Conservation (phyloP, 1,284 basidiomycete genomes). For the Ustilago xerochloae region DNA sequence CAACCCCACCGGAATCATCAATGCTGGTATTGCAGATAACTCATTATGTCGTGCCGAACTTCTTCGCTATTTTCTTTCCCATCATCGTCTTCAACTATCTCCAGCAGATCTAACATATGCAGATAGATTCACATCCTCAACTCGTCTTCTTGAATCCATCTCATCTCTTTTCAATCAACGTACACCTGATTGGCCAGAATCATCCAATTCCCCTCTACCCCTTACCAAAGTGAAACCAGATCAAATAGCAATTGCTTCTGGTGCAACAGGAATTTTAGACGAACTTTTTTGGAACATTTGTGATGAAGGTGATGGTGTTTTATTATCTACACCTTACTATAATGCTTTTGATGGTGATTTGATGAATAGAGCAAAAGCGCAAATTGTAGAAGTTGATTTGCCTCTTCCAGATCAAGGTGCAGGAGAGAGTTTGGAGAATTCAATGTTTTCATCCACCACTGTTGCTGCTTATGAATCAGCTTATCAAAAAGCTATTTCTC, state of each 20-base stretch:
- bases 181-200: slow-evolving; percentile 36
- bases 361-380: slow-evolving; percentile 30
- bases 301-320: slow-evolving; percentile 50
- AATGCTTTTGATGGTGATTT: slow-evolving; percentile 59
- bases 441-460: slow-evolving; percentile 24
- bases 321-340: slow-evolving; percentile 54
- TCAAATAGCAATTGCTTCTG: slow-evolving; percentile 52
- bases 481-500: slow-evolving; percentile 12
- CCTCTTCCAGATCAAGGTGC: slow-evolving; percentile 12
- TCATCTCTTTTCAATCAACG: slow-evolving; percentile 41
- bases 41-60: slow-evolving; percentile 49
- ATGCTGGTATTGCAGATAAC: slow-evolving; percentile 59
- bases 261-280: slow-evolving; percentile 56
- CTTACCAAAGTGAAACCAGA: slow-evolving; percentile 33
- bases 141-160: slow-evolving; percentile 39
- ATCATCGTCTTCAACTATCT: slow-evolving; percentile 30
- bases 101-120: slow-evolving; percentile 56
- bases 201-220: slow-evolving; percentile 25
- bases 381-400: slow-evolving; percentile 32
- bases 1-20: slow-evolving; percentile 57
- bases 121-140: slow-evolving; percentile 40
- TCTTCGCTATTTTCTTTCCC: slow-evolving; percentile 42
- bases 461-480: slow-evolving; percentile 46
- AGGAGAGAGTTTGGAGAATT: neutral
- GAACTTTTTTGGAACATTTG: slow-evolving; percentile 52